These are phyloP conservation scores for Nemania sp. DNA, from an alignment of 2,329 filamentous ascomycete species.

Conservation along the genomic window DNA sequence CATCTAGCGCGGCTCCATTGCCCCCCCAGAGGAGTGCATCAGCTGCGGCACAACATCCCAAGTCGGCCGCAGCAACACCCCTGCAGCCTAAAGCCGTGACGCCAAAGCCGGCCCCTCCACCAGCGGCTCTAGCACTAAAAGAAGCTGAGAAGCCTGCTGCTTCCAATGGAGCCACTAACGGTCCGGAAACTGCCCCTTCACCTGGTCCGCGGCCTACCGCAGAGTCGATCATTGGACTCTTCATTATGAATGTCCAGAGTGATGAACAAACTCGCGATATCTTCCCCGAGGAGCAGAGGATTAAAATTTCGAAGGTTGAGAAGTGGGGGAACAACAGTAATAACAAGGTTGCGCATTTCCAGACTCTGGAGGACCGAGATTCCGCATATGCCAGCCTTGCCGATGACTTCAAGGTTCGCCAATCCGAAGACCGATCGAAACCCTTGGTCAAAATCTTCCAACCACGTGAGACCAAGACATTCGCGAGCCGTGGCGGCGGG, in stretches of 20 bases:
- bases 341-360: constrained; percentile 87
- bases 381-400: constrained; percentile 75
- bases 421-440: constrained; percentile 73
- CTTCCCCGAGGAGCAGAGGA: constrained; percentile 80
- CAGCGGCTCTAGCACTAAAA: constrained; percentile 49
- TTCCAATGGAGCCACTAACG: constrained; percentile 59
- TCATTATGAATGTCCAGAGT: constrained; percentile 82
- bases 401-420: constrained; percentile 74
- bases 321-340: constrained; percentile 70
- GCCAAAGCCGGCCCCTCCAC: constrained; percentile 49
- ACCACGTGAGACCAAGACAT: constrained; percentile 63
- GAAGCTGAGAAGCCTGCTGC: constrained; percentile 61
- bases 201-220: constrained; percentile 63
- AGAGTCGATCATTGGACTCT: constrained; percentile 79
- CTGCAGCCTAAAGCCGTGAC: constrained; percentile 53
- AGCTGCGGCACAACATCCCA: constrained; percentile 45
- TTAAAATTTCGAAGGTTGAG: constrained; percentile 78
- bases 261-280: constrained; percentile 83
- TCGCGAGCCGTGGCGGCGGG: constrained; percentile 61
- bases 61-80: constrained; percentile 51
- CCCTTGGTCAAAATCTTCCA: constrained; percentile 84
- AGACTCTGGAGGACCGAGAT: constrained; percentile 77
- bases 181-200: constrained; percentile 58
- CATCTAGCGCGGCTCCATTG: constrained; percentile 39
- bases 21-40: constrained; percentile 44